Evolutionary conservation across 148 eudicot genomes (phyloP).

Genomic region (Polygonum maritimum): DNA sequence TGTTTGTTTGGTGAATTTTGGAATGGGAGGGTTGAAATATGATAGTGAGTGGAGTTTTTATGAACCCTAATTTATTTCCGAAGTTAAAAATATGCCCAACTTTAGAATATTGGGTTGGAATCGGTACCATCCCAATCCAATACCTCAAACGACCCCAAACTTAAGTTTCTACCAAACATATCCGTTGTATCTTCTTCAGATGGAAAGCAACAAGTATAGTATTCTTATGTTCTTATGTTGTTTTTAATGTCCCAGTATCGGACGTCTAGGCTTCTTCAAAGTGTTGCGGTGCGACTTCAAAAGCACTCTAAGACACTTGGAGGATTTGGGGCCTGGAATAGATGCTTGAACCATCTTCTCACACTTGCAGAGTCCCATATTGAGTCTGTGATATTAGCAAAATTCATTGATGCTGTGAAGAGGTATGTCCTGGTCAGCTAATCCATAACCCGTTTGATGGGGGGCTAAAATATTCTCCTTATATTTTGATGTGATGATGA

Average conservation of each 20-base stretch:
- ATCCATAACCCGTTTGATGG: not conserved
- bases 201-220: not conserved
- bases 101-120: too few relatives aligned
- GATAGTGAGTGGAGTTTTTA: too few relatives aligned
- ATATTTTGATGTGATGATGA: not conserved
- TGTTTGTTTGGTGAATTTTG: too few relatives aligned
- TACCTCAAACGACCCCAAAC: too few relatives aligned
- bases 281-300: slow-evolving; percentile 69
- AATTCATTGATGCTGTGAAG: slow-evolving; percentile 69
- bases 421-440: slow-evolving; percentile 28
- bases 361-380: slow-evolving; percentile 96
- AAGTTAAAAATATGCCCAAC: too few relatives aligned
- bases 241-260: slow-evolving; percentile 57
- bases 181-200: not conserved
- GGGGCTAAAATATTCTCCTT: not conserved
- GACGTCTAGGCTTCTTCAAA: slow-evolving; percentile 90
- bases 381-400: slow-evolving; percentile 77
- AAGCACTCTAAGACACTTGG: slow-evolving; percentile 87
- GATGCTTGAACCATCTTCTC: slow-evolving; percentile 90
- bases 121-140: too few relatives aligned
- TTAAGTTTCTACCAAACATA: too few relatives aligned
- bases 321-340: slow-evolving; percentile 94
- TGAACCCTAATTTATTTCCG: too few relatives aligned
- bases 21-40: too few relatives aligned
- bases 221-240: not conserved